These are phyloP conservation scores for Ampelomyces quisqualis DNA, from an alignment of 2,329 filamentous ascomycete species.

Conservation along the genomic window DNA sequence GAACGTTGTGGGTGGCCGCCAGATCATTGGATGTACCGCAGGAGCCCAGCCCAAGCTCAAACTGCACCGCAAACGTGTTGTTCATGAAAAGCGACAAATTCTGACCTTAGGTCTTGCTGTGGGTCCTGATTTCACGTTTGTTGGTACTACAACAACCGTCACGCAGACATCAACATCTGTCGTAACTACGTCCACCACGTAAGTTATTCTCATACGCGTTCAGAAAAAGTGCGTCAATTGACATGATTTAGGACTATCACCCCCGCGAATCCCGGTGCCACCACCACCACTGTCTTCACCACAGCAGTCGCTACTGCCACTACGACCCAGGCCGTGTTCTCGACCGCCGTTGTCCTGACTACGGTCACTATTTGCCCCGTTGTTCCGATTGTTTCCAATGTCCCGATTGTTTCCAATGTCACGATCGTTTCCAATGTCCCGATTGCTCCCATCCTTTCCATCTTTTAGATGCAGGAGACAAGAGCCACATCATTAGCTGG, in stretches of 20 bases:
- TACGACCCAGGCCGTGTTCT: neutral
- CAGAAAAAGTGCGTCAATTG: neutral
- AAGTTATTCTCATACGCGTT: neutral
- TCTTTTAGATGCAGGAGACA: too few species aligned
- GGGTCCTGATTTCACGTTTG: conserved; percentile 11
- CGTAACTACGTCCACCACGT: conserved; percentile 3
- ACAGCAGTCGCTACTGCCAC: conserved; percentile 4
- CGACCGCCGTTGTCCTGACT: neutral
- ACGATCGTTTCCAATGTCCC: too few species aligned
- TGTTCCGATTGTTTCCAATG: too few species aligned
- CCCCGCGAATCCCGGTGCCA: conserved; percentile 3
- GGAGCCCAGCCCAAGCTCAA: conserved; percentile 1
- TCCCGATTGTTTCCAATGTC: too few species aligned
- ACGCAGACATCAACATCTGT: neutral
- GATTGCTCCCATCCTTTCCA: too few species aligned
- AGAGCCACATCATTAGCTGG: too few species aligned
- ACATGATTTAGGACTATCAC: conserved; percentile 4
- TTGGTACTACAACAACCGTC: neutral
- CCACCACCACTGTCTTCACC: conserved; percentile 4
- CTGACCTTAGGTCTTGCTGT: conserved; percentile 4
- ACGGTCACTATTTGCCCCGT: conserved; percentile 10
- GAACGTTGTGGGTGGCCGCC: conserved; percentile 24
- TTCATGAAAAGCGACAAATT: neutral
- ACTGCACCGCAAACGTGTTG: conserved; percentile 17
- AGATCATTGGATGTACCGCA: conserved; percentile 5